These are phyloP conservation scores for Leishmania mexicana DNA, from an alignment of 208 protist species.

Conservation along the genomic window DNA sequence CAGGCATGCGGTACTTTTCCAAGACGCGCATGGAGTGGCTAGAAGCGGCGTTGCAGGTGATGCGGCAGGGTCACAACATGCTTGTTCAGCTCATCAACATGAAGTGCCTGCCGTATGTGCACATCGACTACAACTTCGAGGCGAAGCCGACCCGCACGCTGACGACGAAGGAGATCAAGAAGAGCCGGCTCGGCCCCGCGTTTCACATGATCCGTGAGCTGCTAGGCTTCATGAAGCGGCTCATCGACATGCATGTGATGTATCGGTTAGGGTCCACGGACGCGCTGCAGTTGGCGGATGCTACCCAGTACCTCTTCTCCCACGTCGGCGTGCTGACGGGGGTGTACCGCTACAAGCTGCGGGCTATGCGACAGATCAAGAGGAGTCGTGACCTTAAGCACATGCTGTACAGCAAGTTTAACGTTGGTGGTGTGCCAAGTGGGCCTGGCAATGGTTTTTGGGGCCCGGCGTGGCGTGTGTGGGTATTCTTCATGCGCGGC, in stretches of 20 bases:
- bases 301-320: constrained; percentile 99
- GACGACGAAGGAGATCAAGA: constrained; percentile 99
- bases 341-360: constrained; percentile 99
- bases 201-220: constrained; percentile 99
- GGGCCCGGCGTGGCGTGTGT: constrained; percentile 99
- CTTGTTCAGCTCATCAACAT: constrained; percentile 99
- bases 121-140: constrained; percentile 99
- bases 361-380: constrained; percentile 99
- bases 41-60: constrained; percentile 99
- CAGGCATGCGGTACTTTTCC: constrained; percentile 99
- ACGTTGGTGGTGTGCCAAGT: constrained; percentile 99
- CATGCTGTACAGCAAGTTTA: constrained; percentile 99
- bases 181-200: constrained; percentile 99
- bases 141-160: constrained; percentile 99
- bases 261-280: constrained; percentile 99
- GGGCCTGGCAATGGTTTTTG: constrained; percentile 99
- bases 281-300: constrained; percentile 99
- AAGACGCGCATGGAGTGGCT: constrained; percentile 99
- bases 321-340: constrained; percentile 99
- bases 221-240: constrained; percentile 99
- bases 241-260: constrained; percentile 99
- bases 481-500: constrained; percentile 99
- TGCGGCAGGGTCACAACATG: constrained; percentile 99
- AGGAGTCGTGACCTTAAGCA: constrained; percentile 99
- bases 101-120: constrained; percentile 99